phyloP scores from a whole-genome alignment of 306 rosid species.

The Canavalia ensiformis region DNA sequence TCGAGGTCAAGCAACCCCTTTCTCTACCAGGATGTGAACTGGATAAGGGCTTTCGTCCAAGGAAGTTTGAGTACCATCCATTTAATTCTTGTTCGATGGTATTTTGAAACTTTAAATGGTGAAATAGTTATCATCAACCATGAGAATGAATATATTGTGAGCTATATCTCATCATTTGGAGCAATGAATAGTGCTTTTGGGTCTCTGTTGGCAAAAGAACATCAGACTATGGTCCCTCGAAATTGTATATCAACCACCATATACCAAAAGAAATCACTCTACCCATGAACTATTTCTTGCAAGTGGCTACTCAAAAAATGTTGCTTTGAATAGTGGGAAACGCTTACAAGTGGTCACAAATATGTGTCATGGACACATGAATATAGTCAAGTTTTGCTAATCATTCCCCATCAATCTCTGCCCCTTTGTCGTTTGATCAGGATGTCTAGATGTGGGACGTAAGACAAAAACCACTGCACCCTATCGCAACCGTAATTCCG shows the following conservation, averaged over 20 bases:
- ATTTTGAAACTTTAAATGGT: constrained; percentile 86
- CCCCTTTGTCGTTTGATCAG: constrained; percentile 85
- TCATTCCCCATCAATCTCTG: constrained; percentile 81
- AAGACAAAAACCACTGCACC: constrained; percentile 76
- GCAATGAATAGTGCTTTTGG: constrained; percentile 84
- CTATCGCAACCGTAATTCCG: neutral
- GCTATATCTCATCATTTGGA: constrained; percentile 79
- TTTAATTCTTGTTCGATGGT: constrained; percentile 79
- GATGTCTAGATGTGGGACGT: constrained; percentile 92
- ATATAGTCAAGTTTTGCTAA: constrained; percentile 81
- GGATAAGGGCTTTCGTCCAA: constrained; percentile 73
- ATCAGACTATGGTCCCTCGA: constrained; percentile 86
- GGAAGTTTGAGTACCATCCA: constrained; percentile 93
- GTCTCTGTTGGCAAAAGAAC: constrained; percentile 88
- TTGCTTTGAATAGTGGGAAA: constrained; percentile 73
- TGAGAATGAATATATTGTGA: constrained; percentile 70
- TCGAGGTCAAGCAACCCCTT: constrained; percentile 54
- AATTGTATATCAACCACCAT: constrained; percentile 70
- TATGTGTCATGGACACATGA: constrained; percentile 84
- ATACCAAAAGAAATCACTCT: constrained; percentile 51
- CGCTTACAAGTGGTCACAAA: constrained; percentile 75
- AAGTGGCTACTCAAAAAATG: constrained; percentile 88
- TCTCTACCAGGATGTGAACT: constrained; percentile 59
- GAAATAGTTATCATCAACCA: constrained; percentile 84
- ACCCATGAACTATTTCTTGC: constrained; percentile 84